A percentile compares a stretch with the other conserved stretches of the same genome.
Conservation (phyloP, 768 basidiomycete species). For the Amanita pseudoporphyria region DNA sequence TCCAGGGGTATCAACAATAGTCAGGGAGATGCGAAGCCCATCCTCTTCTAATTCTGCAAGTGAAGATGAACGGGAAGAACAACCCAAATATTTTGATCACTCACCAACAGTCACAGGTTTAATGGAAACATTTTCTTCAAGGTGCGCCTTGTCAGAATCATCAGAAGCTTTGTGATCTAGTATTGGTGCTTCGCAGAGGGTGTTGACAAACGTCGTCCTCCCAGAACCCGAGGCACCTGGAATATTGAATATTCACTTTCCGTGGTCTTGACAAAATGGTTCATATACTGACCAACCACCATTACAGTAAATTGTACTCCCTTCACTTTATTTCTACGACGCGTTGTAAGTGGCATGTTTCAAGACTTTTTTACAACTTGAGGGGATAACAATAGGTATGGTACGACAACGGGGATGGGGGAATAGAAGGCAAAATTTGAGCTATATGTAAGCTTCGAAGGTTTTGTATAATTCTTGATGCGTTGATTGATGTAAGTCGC, state of each 20-base stretch:
- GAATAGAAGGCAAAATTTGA: constrained; percentile 1
- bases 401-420: constrained; percentile 1
- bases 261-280: background rate
- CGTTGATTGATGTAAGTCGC: background rate
- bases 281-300: constrained; percentile 65
- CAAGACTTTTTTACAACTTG: background rate
- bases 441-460: constrained; percentile 3
- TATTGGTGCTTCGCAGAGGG: constrained; percentile 76
- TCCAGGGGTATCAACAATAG: constrained; percentile 90
- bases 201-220: constrained; percentile 88
- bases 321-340: constrained; percentile 75
- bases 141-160: constrained; percentile 61
- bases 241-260: constrained; percentile 1
- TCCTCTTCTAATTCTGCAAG: constrained; percentile 83
- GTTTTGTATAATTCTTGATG: background rate
- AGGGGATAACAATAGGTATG: background rate
- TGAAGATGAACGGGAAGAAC: background rate
- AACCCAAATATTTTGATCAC: constrained; percentile 15
- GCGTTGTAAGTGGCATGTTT: constrained; percentile 35
- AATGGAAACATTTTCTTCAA: constrained; percentile 69
- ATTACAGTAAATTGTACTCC: constrained; percentile 85
- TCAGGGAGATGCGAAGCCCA: constrained; percentile 81
- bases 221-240: constrained; percentile 82
- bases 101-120: constrained; percentile 74
- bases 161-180: constrained; percentile 58